A percentile compares a stretch with the other conserved stretches of the same genome.
Evolutionary conservation across 2,329 filamentous ascomycete species (phyloP).

Genomic region (Colletotrichum destructivum): DNA sequence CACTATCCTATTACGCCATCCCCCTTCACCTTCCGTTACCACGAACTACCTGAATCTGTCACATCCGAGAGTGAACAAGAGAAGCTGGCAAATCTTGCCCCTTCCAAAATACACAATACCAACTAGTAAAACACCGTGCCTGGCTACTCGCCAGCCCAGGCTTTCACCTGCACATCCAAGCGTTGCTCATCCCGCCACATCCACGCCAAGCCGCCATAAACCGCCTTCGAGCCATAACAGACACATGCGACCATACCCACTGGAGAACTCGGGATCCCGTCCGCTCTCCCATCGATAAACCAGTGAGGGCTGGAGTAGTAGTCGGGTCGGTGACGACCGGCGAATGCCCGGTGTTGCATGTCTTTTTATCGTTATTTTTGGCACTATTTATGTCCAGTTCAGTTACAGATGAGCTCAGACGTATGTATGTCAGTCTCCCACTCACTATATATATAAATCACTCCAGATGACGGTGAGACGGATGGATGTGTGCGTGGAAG

Average conservation of each 20-base stretch:
- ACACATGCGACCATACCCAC: background rate
- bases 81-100: background rate
- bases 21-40: background rate
- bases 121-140: background rate
- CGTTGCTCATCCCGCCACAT: background rate
- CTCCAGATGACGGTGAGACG: background rate
- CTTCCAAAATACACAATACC: background rate
- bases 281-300: slow-evolving; percentile 8
- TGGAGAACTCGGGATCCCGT: slow-evolving; percentile 7
- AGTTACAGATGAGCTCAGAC: no score
- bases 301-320: slow-evolving; percentile 13
- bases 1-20: background rate
- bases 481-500: background rate
- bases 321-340: slow-evolving; percentile 17
- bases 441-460: no score
- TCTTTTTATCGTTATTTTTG: background rate
- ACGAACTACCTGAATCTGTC: background rate
- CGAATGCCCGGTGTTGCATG: slow-evolving; percentile 9
- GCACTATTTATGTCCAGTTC: no score
- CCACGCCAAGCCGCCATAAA: background rate
- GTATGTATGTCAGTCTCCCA: no score
- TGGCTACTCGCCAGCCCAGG: background rate
- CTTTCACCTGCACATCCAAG: background rate
- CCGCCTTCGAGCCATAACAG: background rate
- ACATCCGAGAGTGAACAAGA: background rate